Conservation (phyloP, 2,329 filamentous ascomycete species). For the Talaromyces sp. region DNA sequence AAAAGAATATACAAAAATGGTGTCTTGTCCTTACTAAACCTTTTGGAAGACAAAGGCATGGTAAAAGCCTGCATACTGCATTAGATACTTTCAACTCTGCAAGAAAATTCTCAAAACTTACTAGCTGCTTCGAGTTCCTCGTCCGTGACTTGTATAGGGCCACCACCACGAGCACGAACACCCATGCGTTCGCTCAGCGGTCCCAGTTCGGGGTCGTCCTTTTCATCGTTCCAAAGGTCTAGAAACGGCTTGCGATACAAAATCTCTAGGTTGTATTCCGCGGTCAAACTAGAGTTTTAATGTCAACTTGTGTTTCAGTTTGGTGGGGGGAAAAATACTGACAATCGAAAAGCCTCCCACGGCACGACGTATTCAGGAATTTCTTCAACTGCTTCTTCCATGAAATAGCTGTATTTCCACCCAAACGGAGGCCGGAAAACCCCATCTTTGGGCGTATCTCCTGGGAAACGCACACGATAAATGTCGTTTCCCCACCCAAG, state of each 20-base stretch:
- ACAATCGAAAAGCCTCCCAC: slow-evolving; percentile 92
- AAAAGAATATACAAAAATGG: not conserved
- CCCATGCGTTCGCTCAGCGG: slow-evolving; percentile 93
- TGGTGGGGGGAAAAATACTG: slow-evolving; percentile 15
- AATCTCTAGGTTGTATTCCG: slow-evolving; percentile 93
- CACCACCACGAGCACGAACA: slow-evolving; percentile 66
- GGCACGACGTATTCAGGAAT: slow-evolving; percentile 97
- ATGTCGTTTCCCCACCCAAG: slow-evolving; percentile 88
- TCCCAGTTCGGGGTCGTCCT: slow-evolving; percentile 74
- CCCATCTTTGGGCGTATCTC: slow-evolving; percentile 74
- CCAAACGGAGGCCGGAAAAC: slow-evolving; percentile 91
- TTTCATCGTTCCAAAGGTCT: slow-evolving; percentile 89
- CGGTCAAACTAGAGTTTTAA: slow-evolving; percentile 54
- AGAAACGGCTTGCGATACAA: slow-evolving; percentile 88
- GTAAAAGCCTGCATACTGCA: slow-evolving; percentile 57
- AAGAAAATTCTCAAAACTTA: slow-evolving; percentile 23
- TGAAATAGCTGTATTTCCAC: slow-evolving; percentile 96
- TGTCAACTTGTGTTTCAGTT: not conserved
- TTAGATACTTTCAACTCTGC: not conserved
- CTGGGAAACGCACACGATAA: slow-evolving; percentile 84
- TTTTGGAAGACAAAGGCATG: slow-evolving; percentile 97
- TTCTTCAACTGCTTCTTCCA: slow-evolving; percentile 92
- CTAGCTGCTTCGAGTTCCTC: slow-evolving; percentile 89
- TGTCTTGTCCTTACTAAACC: slow-evolving; percentile 14
- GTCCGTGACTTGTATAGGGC: slow-evolving; percentile 63